Evolutionary conservation across 2,329 filamentous ascomycete species (phyloP), one percentile per base, ranked within the genome.

Genomic region (Aspergillus japonicus): DNA sequence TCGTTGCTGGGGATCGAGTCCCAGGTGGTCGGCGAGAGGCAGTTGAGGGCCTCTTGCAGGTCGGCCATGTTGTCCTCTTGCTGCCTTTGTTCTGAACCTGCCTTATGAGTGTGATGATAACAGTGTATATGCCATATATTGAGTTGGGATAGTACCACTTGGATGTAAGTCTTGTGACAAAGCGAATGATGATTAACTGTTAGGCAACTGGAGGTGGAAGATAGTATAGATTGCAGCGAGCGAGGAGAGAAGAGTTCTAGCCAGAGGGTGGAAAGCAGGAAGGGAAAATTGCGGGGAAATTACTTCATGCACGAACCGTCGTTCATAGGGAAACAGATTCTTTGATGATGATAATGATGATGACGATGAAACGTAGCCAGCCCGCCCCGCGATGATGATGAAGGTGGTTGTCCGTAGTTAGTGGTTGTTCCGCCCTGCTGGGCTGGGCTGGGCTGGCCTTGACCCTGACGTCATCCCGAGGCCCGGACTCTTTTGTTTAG

Each of bases 21-120:
- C 82, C 84, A 88, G 49, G 83, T 77, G 60, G 83, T 77, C 11
- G 86, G 84, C 35, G 79, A 79, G 44, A 90, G 81, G 39, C 80
- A 79, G 71, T 81, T 78, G 55, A 89, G 77, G 10, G 86, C 83
- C 60, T 85, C 80, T 66, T 89, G 85, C 57, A 88, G 80, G 59
- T 77, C 77, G 47, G 81, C 77, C 85, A 88, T 88, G 35, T 31
- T 21, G 5, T 52, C 10, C 33, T 35, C 14, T 35, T 5, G 11
- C 33, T 35, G 5, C 12, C 14, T 35, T 35, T 23, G 12, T 2
- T 42, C 14, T 19, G 14, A 8, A n/a, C 39, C 16, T 7, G n/a
- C 21, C 24, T 11, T n/a, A 24, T 7, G n/a, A 16, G 29, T 10
- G 31, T 19, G 31, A n/a, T 51, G 11, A 2, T 6, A 52, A 23